These are phyloP conservation scores for Gaillardinia entomophila DNA, from an alignment of 805 yeast species.

Conservation along the genomic window DNA sequence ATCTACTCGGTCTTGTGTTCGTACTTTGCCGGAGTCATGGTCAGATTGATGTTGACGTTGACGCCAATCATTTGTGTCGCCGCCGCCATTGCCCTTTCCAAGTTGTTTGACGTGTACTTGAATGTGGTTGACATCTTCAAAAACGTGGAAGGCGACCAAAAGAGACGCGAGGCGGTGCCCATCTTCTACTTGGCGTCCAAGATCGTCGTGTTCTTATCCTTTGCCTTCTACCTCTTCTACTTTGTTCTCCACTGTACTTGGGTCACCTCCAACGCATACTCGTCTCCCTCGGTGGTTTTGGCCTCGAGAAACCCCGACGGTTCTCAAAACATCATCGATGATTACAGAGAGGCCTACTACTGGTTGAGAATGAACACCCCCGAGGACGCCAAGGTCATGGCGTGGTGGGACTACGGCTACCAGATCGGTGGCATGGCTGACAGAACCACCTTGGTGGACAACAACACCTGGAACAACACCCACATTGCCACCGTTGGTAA, in stretches of 20 bases:
- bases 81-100: constrained; percentile 84
- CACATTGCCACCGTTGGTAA: constrained; percentile 99
- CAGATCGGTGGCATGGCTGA: constrained; percentile 99
- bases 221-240: constrained; percentile 65
- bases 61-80: constrained; percentile 95
- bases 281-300: constrained; percentile 95
- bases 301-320: constrained; percentile 86
- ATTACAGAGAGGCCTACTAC: constrained; percentile 96
- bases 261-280: constrained; percentile 94
- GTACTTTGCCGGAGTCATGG: constrained; percentile 99
- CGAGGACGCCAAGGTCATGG: constrained; percentile 92
- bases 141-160: constrained; percentile 7
- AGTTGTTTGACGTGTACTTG: constrained; percentile 75
- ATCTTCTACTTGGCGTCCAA: constrained; percentile 46
- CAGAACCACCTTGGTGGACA: constrained; percentile 95
- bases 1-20: constrained; percentile 91
- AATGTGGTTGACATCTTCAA: constrained; percentile 46
- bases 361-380: constrained; percentile 98
- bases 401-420: constrained; percentile 99
- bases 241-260: constrained; percentile 95
- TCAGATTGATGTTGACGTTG: constrained; percentile 91
- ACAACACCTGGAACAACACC: constrained; percentile 99
- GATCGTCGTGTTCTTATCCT: constrained; percentile 57
- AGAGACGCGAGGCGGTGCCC: constrained; percentile 8
- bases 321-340: constrained; percentile 78